phyloP scores from a whole-genome alignment of 2,329 filamentous ascomycete genomes.

The Catunica adiposa region DNA sequence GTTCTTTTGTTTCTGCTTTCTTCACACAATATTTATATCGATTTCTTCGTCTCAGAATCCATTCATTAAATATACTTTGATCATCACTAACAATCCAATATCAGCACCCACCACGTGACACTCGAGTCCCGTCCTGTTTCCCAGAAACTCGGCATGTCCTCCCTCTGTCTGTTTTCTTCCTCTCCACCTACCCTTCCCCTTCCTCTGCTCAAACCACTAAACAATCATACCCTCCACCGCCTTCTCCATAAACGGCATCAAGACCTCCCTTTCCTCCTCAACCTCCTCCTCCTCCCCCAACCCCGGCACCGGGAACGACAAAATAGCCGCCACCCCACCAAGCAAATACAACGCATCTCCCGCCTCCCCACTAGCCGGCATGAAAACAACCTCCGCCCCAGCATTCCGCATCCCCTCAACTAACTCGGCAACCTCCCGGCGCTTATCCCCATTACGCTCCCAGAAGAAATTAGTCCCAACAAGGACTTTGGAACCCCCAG shows the following conservation, averaged over 20 bases:
- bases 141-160: too few species aligned
- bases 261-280: slow-evolving; percentile 16
- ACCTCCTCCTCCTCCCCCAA: slow-evolving; percentile 48
- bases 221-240: slow-evolving; percentile 13
- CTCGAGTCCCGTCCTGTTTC: too few species aligned
- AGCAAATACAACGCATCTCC: slow-evolving; percentile 80
- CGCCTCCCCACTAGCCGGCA: slow-evolving; percentile 43
- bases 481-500: slow-evolving; percentile 65
- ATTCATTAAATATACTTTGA: too few species aligned
- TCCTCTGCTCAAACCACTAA: background rate
- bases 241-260: slow-evolving; percentile 12
- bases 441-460: slow-evolving; percentile 57
- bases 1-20: too few species aligned
- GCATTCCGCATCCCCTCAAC: slow-evolving; percentile 78
- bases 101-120: too few species aligned
- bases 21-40: too few species aligned
- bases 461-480: slow-evolving; percentile 81
- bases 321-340: slow-evolving; percentile 73
- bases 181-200: background rate
- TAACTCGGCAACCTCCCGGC: slow-evolving; percentile 66
- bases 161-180: background rate
- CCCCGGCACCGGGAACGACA: slow-evolving; percentile 76
- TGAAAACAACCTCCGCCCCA: slow-evolving; percentile 51
- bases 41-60: too few species aligned
- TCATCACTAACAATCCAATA: too few species aligned